Evolutionary conservation across 2,329 filamentous ascomycete genomes (phyloP).

Genomic region (Neoscytalidium dimidiatum): DNA sequence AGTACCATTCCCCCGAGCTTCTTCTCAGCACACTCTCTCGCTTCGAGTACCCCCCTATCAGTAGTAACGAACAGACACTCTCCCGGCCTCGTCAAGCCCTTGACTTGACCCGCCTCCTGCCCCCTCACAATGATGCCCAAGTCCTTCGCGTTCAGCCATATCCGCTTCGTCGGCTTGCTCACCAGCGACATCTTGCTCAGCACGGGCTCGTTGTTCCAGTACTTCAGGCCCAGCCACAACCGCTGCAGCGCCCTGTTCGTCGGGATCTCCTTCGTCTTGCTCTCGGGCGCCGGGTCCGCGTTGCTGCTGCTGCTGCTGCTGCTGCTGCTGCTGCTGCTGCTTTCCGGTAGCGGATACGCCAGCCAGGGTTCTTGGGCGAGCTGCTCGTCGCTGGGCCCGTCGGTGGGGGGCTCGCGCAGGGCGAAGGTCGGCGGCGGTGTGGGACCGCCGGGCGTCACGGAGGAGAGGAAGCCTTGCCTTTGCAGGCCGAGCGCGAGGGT

Average conservation of each 20-base stretch:
- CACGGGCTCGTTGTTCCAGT: slow-evolving; percentile 81
- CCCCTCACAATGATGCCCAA: slow-evolving; percentile 70
- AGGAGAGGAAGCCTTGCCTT: slow-evolving; percentile 77
- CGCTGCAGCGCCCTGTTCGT: slow-evolving; percentile 71
- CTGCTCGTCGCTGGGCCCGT: slow-evolving; percentile 29
- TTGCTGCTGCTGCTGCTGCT: too few relatives aligned
- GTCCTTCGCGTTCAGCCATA: slow-evolving; percentile 65
- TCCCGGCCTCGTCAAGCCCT: slow-evolving; percentile 72
- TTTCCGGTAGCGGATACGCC: slow-evolving; percentile 42
- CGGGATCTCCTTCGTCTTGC: slow-evolving; percentile 27
- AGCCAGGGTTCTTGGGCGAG: slow-evolving; percentile 44
- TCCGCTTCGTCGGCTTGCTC: slow-evolving; percentile 71
- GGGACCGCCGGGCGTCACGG: slow-evolving; percentile 72
- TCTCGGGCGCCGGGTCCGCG: too few relatives aligned
- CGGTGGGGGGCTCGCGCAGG: not conserved
- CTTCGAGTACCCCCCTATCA: slow-evolving; percentile 75
- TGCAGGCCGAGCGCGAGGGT: slow-evolving; percentile 74
- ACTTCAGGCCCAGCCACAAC: slow-evolving; percentile 89
- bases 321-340: too few relatives aligned
- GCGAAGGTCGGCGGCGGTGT: slow-evolving; percentile 43
- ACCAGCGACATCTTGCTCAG: slow-evolving; percentile 67
- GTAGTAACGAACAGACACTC: slow-evolving; percentile 83
- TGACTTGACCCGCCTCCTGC: slow-evolving; percentile 64
- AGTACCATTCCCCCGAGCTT: slow-evolving; percentile 79
- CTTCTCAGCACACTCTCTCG: slow-evolving; percentile 77